Evolutionary conservation across 768 basidiomycete genomes (phyloP), one percentile per base, ranked within the genome.

Genomic region (Russula virescens): DNA sequence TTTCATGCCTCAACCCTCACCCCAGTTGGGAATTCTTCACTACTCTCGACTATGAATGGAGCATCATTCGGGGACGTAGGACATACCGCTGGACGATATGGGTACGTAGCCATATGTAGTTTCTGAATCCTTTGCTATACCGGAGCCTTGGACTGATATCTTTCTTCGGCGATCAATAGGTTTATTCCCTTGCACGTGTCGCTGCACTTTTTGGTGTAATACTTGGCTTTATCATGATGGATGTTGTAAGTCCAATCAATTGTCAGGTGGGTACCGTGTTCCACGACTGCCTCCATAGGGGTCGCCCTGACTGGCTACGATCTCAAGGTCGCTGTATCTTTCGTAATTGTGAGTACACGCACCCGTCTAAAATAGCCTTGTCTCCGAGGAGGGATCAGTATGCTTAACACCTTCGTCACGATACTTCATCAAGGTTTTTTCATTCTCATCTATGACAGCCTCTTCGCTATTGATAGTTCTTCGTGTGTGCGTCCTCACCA

Each of bases 131-230:
- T 25, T 26, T 2, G 6, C 4, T 5, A 9, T 18, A 8, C 6
- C 19, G 26, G 26, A 49, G 48, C 10, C 48, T 1, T 8, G 16
- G 55, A 45, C 35, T 54, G 5, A 53, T 34, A 4, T 31, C 2
- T 4, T 19, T 31, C 5, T 8, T 31, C 8, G 31, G 31, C 11
- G 5, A 9, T n/a, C 16, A 5, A 42, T 45, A 61, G 60, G 34
- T 61, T n/a, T 64, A 64, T 19, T 55, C 58, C 19, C 16, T 64
- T 7, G 31, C 51, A 14, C 63, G 63, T 16, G 5, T 45, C n/a
- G 6, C 35, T 13, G 38, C 52, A 14, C 63, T 64, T 11, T 0
- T 42, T 13, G 7, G 25, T 28, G 52, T 64, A 18, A 50, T 64
- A 19, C 31, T 60, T 2, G 21, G 18, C 51, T 5, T 64, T 1